These are phyloP conservation scores for Phialemoniopsis sp. DNA, from an alignment of 2,329 filamentous ascomycete genomes.

Conservation along the genomic window DNA sequence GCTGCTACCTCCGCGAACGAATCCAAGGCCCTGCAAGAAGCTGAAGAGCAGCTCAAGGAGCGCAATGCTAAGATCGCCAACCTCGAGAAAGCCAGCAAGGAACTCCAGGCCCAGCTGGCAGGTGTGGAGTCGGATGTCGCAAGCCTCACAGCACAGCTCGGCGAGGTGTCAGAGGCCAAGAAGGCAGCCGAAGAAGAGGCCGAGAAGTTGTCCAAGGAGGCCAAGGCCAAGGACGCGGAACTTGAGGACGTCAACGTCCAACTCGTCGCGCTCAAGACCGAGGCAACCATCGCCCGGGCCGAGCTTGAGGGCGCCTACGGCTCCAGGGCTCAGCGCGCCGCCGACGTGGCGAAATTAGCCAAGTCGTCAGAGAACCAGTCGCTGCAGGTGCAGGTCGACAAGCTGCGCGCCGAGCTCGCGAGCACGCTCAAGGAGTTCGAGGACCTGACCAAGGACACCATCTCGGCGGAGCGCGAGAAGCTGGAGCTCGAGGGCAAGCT, in stretches of 20 bases:
- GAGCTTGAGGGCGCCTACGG: slow-evolving; percentile 61
- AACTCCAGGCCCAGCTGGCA: slow-evolving; percentile 30
- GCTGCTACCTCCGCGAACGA: slow-evolving; percentile 20
- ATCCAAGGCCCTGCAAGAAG: slow-evolving; percentile 5
- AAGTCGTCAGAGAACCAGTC: slow-evolving; percentile 43
- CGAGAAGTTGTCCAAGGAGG: slow-evolving; percentile 34
- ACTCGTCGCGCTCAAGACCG: slow-evolving; percentile 56
- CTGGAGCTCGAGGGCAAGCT: slow-evolving; percentile 36
- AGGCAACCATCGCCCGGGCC: slow-evolving; percentile 55
- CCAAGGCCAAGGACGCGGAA: slow-evolving; percentile 45
- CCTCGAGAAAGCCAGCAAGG: slow-evolving; percentile 36
- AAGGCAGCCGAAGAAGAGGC: slow-evolving; percentile 18
- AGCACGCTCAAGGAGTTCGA: slow-evolving; percentile 48
- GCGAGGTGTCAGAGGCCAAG: slow-evolving; percentile 17
- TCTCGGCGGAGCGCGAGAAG: slow-evolving; percentile 46
- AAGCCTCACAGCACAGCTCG: slow-evolving; percentile 29
- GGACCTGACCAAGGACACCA: slow-evolving; percentile 47
- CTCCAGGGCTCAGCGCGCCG: slow-evolving; percentile 53
- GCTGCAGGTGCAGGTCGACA: slow-evolving; percentile 42
- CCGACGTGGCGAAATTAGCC: slow-evolving; percentile 49
- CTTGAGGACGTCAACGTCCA: slow-evolving; percentile 45
- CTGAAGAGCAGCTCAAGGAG: slow-evolving; percentile 32
- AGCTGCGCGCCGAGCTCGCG: slow-evolving; percentile 45
- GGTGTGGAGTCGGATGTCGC: slow-evolving; percentile 31
- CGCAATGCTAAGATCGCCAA: slow-evolving; percentile 36